These are phyloP conservation scores for Aspergillus proliferans DNA, from an alignment of 2,329 filamentous ascomycete species.

Conservation along the genomic window DNA sequence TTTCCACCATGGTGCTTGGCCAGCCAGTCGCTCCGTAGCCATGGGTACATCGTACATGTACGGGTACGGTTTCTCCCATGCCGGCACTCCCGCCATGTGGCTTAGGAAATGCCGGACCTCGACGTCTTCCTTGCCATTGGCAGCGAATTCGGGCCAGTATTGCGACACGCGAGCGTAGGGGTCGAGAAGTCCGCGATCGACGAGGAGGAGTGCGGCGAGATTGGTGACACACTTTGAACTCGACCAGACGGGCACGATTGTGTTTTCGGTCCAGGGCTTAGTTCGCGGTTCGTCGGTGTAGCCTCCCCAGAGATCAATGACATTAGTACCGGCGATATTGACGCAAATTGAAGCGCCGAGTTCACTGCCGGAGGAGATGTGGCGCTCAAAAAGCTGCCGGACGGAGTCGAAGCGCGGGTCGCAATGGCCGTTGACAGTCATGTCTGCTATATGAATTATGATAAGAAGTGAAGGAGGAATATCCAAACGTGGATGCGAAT, in stretches of 20 bases:
- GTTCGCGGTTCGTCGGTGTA: constrained; percentile 24
- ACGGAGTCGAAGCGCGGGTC: constrained; percentile 34
- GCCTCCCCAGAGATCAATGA: constrained; percentile 44
- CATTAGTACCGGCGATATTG: constrained; percentile 36
- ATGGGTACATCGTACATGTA: constrained; percentile 29
- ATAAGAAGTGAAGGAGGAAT: neutral
- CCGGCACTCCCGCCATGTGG: constrained; percentile 33
- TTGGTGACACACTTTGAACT: constrained; percentile 35
- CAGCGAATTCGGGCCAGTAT: constrained; percentile 45
- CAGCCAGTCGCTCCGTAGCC: constrained; percentile 30
- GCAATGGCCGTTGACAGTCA: constrained; percentile 31
- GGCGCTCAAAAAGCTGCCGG: constrained; percentile 27
- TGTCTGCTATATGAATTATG: constrained; percentile 1
- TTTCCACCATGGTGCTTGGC: constrained; percentile 41
- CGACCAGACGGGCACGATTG: constrained; percentile 38
- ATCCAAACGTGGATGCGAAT: neutral
- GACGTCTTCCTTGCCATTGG: constrained; percentile 37
- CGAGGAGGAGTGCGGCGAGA: constrained; percentile 35
- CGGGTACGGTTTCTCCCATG: constrained; percentile 29
- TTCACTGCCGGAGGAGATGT: constrained; percentile 36
- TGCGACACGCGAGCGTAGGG: constrained; percentile 33
- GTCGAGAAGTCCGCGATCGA: constrained; percentile 35
- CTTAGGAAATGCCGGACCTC: constrained; percentile 37
- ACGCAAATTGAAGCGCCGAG: constrained; percentile 42
- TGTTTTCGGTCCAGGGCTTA: constrained; percentile 35